phyloP scores from a whole-genome alignment of 805 yeast species.

The Starmera quercuum region DNA sequence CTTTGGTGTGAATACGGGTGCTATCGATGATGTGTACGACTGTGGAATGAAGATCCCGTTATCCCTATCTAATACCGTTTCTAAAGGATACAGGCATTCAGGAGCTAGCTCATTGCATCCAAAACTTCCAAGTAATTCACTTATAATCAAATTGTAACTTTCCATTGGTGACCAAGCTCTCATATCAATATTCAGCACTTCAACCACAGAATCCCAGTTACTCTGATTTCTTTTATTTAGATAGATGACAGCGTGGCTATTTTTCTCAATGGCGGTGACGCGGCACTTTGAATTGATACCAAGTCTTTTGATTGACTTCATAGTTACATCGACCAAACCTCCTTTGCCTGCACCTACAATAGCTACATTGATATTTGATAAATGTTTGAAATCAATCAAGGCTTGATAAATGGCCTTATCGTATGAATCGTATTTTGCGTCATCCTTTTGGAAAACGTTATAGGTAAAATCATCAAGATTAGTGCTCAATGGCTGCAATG shows the following conservation, averaged over 20 bases:
- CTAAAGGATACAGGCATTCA: constrained; percentile 53
- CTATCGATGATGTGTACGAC: constrained; percentile 48
- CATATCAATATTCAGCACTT: constrained; percentile 51
- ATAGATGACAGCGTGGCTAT: constrained; percentile 47
- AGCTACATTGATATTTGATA: constrained; percentile 32
- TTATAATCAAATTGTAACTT: constrained; percentile 53
- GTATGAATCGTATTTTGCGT: constrained; percentile 60
- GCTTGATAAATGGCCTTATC: constrained; percentile 15
- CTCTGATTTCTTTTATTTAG: constrained; percentile 40
- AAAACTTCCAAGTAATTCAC: constrained; percentile 84
- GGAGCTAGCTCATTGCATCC: constrained; percentile 91
- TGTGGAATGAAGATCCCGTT: constrained; percentile 57
- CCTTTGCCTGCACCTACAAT: constrained; percentile 90
- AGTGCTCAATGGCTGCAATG: constrained; percentile 64
- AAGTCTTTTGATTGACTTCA: constrained; percentile 31
- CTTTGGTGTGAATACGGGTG: constrained; percentile 60
- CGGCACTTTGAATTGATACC: constrained; percentile 15
- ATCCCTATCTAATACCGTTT: constrained; percentile 28
- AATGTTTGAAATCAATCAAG: constrained; percentile 15
- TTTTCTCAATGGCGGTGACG: constrained; percentile 68
- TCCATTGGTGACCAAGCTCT: constrained; percentile 37
- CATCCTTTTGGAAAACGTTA: constrained; percentile 64
- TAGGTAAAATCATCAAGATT: constrained; percentile 56
- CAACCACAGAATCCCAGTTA: constrained; percentile 47
- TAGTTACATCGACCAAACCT: constrained; percentile 55